Evolutionary conservation across 2,329 filamentous ascomycete genomes (phyloP).

Genomic region (Alternaria angustiovoidea): DNA sequence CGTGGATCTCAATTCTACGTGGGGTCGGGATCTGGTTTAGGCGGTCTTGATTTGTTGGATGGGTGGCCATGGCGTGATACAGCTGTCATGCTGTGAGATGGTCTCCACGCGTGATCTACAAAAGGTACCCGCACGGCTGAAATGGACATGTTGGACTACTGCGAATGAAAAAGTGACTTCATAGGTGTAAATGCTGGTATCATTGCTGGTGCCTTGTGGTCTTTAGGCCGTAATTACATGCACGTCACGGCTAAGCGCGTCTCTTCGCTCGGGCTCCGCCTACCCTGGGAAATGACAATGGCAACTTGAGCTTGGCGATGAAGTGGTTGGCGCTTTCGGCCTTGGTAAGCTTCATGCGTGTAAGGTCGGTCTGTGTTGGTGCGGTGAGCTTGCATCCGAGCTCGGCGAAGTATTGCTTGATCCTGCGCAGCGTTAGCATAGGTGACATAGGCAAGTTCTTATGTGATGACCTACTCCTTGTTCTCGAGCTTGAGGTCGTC

Average conservation of each 20-base stretch:
- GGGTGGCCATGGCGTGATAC: conserved; percentile 2
- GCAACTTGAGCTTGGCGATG: conserved; percentile 77
- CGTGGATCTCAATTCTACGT: conserved; percentile 3
- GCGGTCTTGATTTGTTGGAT: conserved; percentile 1
- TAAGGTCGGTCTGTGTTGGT: conserved; percentile 57
- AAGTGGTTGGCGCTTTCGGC: conserved; percentile 66
- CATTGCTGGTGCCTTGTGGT: not conserved
- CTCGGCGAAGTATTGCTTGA: conserved; percentile 76
- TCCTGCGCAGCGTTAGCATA: conserved; percentile 39
- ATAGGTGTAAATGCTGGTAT: not conserved
- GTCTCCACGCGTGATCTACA: conserved; percentile 1
- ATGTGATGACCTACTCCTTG: conserved; percentile 59
- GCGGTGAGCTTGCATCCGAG: conserved; percentile 71
- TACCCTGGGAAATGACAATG: conserved; percentile 80
- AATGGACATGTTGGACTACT: not conserved
- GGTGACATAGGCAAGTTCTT: no score
- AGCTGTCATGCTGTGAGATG: conserved; percentile 4
- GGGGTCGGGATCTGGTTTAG: not conserved
- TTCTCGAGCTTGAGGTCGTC: conserved; percentile 77
- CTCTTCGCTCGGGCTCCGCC: conserved; percentile 31
- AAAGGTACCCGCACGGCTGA: conserved; percentile 3
- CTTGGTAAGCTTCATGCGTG: conserved; percentile 66
- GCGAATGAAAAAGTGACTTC: not conserved
- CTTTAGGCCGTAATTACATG: conserved; percentile 3
- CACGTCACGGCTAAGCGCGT: conserved; percentile 1